These are phyloP conservation scores for Pistacia atlantica DNA, from an alignment of 345 rosid genomes.

Conservation along the genomic window DNA sequence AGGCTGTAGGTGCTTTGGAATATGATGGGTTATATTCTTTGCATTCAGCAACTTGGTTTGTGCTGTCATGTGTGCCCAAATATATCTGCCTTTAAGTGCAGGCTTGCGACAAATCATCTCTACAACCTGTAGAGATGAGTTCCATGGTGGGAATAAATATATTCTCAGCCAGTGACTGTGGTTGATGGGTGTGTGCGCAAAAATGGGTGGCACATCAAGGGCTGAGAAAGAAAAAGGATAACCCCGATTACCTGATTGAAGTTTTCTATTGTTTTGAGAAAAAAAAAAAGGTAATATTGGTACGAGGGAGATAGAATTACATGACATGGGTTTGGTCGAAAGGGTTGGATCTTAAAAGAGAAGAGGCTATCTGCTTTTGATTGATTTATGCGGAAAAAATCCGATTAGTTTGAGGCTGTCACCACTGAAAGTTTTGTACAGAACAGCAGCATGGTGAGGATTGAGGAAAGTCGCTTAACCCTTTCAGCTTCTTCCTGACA, in stretches of 20 bases:
- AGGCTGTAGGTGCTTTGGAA: constrained; percentile 23
- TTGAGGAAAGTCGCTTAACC: constrained; percentile 27
- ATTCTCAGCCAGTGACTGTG: constrained; percentile 26
- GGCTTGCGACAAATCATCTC: constrained; percentile 28
- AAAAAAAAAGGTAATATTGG: constrained; percentile 19
- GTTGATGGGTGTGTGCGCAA: constrained; percentile 33
- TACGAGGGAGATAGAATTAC: constrained; percentile 45
- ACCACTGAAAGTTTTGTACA: constrained; percentile 32
- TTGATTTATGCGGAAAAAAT: constrained; percentile 8
- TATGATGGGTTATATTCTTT: constrained; percentile 70
- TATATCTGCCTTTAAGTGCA: constrained; percentile 27
- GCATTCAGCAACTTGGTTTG: constrained; percentile 76
- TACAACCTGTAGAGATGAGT: constrained; percentile 20
- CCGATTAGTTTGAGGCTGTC: constrained; percentile 20
- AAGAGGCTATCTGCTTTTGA: constrained; percentile 1
- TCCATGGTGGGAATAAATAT: constrained; percentile 32
- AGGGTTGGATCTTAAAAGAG: constrained; percentile 33
- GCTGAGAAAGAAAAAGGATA: constrained; percentile 53
- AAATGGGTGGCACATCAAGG: constrained; percentile 45
- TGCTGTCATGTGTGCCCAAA: constrained; percentile 64
- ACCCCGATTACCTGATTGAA: constrained; percentile 45
- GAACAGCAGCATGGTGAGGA: neutral
- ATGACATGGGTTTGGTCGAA: constrained; percentile 43
- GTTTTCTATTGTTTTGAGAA: constrained; percentile 34
- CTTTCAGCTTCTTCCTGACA: constrained; percentile 53